These are phyloP conservation scores for Tardiomyces depauwii DNA, from an alignment of 1,139 yeast genomes.

Conservation along the genomic window DNA sequence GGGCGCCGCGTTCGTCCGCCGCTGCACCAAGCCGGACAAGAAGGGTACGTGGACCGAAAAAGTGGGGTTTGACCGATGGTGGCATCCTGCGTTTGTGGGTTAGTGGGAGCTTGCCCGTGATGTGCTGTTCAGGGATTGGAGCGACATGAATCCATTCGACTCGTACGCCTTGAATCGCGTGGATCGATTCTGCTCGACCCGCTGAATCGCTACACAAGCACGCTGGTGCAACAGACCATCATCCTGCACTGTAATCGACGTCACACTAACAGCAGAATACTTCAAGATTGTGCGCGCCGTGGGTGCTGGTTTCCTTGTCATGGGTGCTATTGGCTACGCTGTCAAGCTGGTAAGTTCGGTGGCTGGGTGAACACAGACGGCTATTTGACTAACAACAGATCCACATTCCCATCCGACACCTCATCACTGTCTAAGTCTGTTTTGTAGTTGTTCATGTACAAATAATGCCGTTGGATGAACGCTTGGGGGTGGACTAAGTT, in stretches of 20 bases:
- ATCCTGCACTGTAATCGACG: too few relatives aligned
- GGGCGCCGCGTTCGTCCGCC: slow-evolving; percentile 76
- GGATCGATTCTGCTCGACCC: too few relatives aligned
- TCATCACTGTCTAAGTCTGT: slow-evolving; percentile 60
- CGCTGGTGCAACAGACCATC: too few relatives aligned
- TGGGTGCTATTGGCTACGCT: slow-evolving; percentile 95
- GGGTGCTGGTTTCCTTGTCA: slow-evolving; percentile 91
- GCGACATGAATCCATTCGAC: too few relatives aligned
- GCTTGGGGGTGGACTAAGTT: too few relatives aligned
- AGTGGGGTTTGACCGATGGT: not conserved
- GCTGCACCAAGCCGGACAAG: slow-evolving; percentile 87
- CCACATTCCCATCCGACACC: slow-evolving; percentile 95
- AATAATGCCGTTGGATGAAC: not conserved
- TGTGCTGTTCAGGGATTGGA: too few relatives aligned
- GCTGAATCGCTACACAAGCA: too few relatives aligned
- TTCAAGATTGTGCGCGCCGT: slow-evolving; percentile 85
- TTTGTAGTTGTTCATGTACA: not conserved
- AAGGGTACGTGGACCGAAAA: slow-evolving; percentile 41
- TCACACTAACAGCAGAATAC: slow-evolving; percentile 42
- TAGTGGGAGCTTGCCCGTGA: too few relatives aligned
- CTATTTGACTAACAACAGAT: slow-evolving; percentile 21
- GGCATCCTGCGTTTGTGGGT: too few relatives aligned
- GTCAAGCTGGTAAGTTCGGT: slow-evolving; percentile 47
- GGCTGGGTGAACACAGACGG: slow-evolving; percentile 7
- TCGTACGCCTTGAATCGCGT: too few relatives aligned